Percentiles rank a stretch among this genome's conserved stretches.
These are phyloP conservation scores for Trypanosoma caninum DNA, from an alignment of 208 protist species.

Conservation along the genomic window DNA sequence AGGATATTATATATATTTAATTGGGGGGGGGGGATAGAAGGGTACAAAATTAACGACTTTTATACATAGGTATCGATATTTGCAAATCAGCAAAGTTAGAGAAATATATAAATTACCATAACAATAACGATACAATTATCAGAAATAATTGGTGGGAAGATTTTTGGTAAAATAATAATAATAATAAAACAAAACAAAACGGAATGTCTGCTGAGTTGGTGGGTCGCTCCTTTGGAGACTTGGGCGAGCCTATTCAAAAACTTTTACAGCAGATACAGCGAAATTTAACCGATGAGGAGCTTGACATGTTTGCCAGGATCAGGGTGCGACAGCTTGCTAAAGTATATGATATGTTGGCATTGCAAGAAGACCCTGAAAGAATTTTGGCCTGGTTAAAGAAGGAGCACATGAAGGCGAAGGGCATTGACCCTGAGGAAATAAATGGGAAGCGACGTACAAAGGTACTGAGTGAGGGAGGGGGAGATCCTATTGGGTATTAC, in stretches of 20 bases:
- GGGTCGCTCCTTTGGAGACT: conserved; percentile 17
- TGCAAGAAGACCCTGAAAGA: conserved; percentile 36
- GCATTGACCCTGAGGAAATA: conserved; percentile 19
- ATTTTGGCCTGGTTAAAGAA: conserved; percentile 39
- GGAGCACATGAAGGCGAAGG: conserved; percentile 18
- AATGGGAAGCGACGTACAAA: conserved; percentile 20
- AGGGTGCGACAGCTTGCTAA: conserved; percentile 36
- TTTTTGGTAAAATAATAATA: neutral
- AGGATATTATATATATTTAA: neutral
- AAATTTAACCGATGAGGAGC: conserved; percentile 27
- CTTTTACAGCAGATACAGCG: conserved; percentile 27
- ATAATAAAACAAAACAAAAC: neutral
- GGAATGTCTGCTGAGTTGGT: conserved; percentile 11
- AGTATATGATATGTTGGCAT: conserved; percentile 36
- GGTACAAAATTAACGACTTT: neutral
- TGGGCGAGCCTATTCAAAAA: conserved; percentile 32
- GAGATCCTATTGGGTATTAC: conserved; percentile 28
- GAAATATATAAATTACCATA: neutral
- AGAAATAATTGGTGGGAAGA: neutral
- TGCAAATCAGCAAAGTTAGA: neutral
- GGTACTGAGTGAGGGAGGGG: conserved; percentile 16
- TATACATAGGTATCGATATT: neutral
- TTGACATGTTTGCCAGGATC: conserved; percentile 25
- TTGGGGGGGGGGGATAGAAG: neutral
- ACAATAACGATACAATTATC: too few relatives aligned